Evolutionary conservation across 1,284 basidiomycete species (phyloP), one percentile per base, ranked within the genome.

Genomic region (Tylopilus sp.): DNA sequence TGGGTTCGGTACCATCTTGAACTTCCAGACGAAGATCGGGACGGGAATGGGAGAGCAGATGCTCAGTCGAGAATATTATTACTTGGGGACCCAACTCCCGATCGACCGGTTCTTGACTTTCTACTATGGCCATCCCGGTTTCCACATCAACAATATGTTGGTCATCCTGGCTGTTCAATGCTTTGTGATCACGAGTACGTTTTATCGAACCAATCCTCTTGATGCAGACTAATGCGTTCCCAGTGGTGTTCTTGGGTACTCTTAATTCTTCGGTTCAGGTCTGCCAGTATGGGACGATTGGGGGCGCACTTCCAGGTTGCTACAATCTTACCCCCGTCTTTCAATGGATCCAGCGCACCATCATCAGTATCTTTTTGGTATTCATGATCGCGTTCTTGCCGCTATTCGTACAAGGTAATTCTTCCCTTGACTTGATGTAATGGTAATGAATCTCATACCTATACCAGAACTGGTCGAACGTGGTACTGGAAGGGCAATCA

Each of bases 1-100:
- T 54, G 96, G 96, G 37, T 99, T 99, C 71, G 95, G 95, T 41
- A 99, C 95, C 28, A 99, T 99, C 68, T 73, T 99, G 61, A 99
- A 99, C 72, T 99, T 99, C 86, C 91, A 94, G 77, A 99, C 95
- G 56, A 99, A 99, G 82, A 94, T 99, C 58, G 95, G 96, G 30
- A 98, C 94, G 40, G 96, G 96, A 73, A 99, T 99, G 95, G 96
- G 95, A 49, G 96, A 99, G 71, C 95, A 99, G 72, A 94, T 98
- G 91, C 82, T 99, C 59, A 96, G 92, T 73, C 84, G 95, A 62
- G 95, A 99, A 74, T 98, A 99, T 74, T 99, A 99, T 73, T 99
- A 99, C 70, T 74, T 99, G 58, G 96, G 95, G 46, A 99, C 96
- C n/a, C 95, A 99, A 70, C 81, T 99, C 41, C 94, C 95, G 36